Evolutionary conservation across 2,329 filamentous ascomycete genomes (phyloP).

Genomic region (Phaeosphaeriaceae sp.): DNA sequence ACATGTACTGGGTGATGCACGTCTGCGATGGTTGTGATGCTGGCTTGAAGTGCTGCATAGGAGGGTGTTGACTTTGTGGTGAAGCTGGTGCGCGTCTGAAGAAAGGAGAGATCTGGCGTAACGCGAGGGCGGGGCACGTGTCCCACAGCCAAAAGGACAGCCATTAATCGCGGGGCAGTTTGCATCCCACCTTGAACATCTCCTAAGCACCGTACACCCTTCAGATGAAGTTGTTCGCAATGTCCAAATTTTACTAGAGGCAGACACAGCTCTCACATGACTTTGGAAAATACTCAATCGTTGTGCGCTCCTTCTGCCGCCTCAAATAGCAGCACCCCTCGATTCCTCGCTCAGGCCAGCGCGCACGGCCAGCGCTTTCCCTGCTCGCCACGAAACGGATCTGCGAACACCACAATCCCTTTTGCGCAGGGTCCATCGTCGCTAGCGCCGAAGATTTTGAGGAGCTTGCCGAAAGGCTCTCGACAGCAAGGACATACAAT

Average conservation of each 20-base stretch:
- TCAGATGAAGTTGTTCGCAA: neutral
- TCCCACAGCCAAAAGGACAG: slow-evolving; percentile 3
- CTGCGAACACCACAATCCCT: neutral
- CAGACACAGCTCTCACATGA: neutral
- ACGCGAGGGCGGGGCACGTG: slow-evolving; percentile 12
- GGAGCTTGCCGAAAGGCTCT: neutral
- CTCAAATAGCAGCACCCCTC: neutral
- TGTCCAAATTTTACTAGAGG: neutral
- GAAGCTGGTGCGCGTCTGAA: neutral
- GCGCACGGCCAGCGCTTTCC: slow-evolving; percentile 12
- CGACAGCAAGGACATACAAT: neutral
- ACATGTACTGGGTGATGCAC: neutral
- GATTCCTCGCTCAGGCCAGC: slow-evolving; percentile 6
- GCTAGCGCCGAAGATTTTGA: slow-evolving; percentile 1
- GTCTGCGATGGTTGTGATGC: neutral
- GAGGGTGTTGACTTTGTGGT: neutral
- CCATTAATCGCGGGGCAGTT: slow-evolving; percentile 1
- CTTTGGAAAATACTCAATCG: neutral
- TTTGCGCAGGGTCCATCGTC: neutral
- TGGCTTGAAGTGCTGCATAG: neutral
- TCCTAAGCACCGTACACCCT: neutral
- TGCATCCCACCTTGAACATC: slow-evolving; percentile 2
- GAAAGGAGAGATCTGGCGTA: slow-evolving; percentile 1
- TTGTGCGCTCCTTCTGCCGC: neutral
- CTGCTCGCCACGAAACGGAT: slow-evolving; percentile 1